These are phyloP conservation scores for Coemansia sp. DNA, from an alignment of 192 early-diverging fungal genomes.

Conservation along the genomic window DNA sequence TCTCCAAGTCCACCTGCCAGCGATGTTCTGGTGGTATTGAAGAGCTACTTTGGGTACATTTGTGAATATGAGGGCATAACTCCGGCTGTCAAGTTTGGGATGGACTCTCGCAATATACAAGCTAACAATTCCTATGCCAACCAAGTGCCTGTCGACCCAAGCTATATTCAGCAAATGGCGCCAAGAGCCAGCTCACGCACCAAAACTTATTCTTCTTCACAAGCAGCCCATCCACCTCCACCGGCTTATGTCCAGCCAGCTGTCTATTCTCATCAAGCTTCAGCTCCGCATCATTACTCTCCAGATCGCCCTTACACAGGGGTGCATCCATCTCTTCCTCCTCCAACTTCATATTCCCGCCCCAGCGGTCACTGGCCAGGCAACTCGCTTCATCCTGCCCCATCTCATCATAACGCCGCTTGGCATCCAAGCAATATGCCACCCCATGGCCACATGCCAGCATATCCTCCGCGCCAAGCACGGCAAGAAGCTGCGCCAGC, in stretches of 20 bases:
- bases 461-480: not conserved
- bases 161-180: not conserved
- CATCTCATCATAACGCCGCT: not conserved
- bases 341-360: not conserved
- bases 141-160: not conserved
- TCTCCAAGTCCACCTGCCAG: not conserved
- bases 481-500: not conserved
- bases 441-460: not conserved
- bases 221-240: not conserved
- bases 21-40: not conserved
- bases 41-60: slow-evolving; percentile 8
- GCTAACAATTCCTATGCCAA: not conserved
- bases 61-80: slow-evolving; percentile 4
- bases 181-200: not conserved
- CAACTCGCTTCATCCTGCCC: not conserved
- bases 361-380: not conserved
- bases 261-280: not conserved
- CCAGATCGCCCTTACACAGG: not conserved
- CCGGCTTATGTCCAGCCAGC: not conserved
- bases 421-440: not conserved
- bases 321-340: not conserved
- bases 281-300: not conserved
- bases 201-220: not conserved
- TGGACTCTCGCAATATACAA: slow-evolving; percentile 5
- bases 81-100: not conserved